These are phyloP conservation scores for Malus asiatica DNA, from an alignment of 306 rosid species.

Conservation along the genomic window DNA sequence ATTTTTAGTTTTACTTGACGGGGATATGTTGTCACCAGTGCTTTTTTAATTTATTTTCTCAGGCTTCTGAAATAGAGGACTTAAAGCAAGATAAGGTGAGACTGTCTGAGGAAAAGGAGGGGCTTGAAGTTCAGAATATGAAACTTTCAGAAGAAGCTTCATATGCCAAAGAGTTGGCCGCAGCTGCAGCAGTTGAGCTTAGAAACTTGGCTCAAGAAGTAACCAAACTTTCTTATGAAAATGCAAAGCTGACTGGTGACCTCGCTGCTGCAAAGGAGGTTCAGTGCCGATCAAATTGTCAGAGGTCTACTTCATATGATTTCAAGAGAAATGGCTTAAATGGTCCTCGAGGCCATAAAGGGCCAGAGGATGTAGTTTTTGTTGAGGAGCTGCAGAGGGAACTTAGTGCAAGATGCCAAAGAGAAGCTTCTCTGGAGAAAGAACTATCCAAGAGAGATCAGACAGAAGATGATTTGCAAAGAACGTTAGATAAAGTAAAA, in stretches of 20 bases:
- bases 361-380: conserved; percentile 34
- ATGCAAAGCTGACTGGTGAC: conserved; percentile 58
- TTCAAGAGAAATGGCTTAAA: conserved; percentile 28
- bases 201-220: conserved; percentile 83
- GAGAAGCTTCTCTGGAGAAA: conserved; percentile 58
- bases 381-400: conserved; percentile 56
- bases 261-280: conserved; percentile 43
- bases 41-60: conserved; percentile 10
- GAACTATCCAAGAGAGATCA: conserved; percentile 47
- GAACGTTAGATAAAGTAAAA: conserved; percentile 58
- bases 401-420: conserved; percentile 51
- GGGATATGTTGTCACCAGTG: not conserved
- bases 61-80: conserved; percentile 73
- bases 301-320: conserved; percentile 33
- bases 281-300: conserved; percentile 38
- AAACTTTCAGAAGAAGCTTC: conserved; percentile 81
- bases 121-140: conserved; percentile 63
- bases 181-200: conserved; percentile 83
- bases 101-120: conserved; percentile 61
- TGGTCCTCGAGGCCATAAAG: conserved; percentile 23
- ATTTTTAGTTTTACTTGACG: conserved; percentile 1
- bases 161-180: conserved; percentile 83
- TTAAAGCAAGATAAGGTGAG: conserved; percentile 70
- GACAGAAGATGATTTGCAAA: conserved; percentile 46
- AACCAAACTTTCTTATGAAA: conserved; percentile 69